These are phyloP conservation scores for Ceratonia siliqua DNA, from an alignment of 306 rosid genomes.

Conservation along the genomic window DNA sequence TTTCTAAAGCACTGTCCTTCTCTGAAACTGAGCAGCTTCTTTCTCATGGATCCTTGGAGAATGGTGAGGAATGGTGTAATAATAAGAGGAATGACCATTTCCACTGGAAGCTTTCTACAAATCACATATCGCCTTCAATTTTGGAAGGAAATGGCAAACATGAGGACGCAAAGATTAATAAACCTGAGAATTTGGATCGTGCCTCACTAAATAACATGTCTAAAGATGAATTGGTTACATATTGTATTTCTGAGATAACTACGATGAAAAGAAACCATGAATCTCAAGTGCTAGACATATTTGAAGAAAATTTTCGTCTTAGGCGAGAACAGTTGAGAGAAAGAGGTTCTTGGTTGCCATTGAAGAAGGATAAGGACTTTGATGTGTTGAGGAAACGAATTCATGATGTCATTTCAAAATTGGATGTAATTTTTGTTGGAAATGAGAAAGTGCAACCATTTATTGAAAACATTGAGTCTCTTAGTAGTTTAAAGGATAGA, in stretches of 20 bases:
- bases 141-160: constrained; percentile 73
- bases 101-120: constrained; percentile 48
- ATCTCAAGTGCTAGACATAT: constrained; percentile 60
- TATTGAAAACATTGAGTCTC: constrained; percentile 49
- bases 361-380: constrained; percentile 76
- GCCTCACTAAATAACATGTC: constrained; percentile 46
- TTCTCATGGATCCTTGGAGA: constrained; percentile 74
- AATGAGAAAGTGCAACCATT: constrained; percentile 48
- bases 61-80: constrained; percentile 52
- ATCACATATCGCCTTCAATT: constrained; percentile 36
- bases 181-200: constrained; percentile 55
- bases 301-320: constrained; percentile 63
- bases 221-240: constrained; percentile 50
- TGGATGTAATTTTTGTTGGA: constrained; percentile 65
- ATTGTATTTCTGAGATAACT: constrained; percentile 58
- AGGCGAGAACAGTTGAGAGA: constrained; percentile 58
- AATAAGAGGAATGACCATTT: constrained; percentile 51
- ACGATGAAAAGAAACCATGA: constrained; percentile 84
- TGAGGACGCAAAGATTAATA: constrained; percentile 42
- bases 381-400: constrained; percentile 71
- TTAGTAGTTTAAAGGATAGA: constrained; percentile 60
- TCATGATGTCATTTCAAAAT: constrained; percentile 58
- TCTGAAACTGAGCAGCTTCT: constrained; percentile 61
- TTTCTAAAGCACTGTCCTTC: constrained; percentile 54
- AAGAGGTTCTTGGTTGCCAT: constrained; percentile 49